phyloP scores from a whole-genome alignment of 2,329 filamentous ascomycete genomes.

The Periconia macrospinosa region DNA sequence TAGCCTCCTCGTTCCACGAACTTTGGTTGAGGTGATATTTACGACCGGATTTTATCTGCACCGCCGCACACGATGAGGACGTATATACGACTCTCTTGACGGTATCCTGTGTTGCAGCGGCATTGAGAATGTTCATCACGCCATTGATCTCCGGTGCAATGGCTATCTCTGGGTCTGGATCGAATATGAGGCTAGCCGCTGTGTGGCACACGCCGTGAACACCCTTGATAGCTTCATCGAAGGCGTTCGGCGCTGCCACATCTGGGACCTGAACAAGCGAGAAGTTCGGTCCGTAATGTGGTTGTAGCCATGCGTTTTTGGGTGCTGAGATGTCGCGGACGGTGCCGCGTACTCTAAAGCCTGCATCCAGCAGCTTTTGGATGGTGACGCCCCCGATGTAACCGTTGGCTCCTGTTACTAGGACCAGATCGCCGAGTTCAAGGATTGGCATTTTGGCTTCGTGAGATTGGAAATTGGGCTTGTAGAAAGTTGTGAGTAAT shows the following conservation, averaged over 20 bases:
- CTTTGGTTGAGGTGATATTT: conserved; percentile 32
- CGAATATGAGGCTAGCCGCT: conserved; percentile 43
- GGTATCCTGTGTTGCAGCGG: conserved; percentile 42
- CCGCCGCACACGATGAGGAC: conserved; percentile 40
- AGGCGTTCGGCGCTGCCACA: conserved; percentile 40
- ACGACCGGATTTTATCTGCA: conserved; percentile 30
- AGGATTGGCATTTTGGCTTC: conserved; percentile 15
- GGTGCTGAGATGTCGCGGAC: conserved; percentile 34
- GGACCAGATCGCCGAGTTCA: conserved; percentile 34
- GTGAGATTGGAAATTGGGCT: too few relatives aligned
- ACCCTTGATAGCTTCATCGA: conserved; percentile 46
- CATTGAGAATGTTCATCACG: conserved; percentile 38
- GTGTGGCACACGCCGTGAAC: conserved; percentile 45
- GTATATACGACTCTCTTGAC: conserved; percentile 48
- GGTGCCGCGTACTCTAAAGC: conserved; percentile 52
- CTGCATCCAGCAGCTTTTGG: conserved; percentile 45
- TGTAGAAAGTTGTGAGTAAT: not conserved
- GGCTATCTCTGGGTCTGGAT: conserved; percentile 47
- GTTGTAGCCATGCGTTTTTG: conserved; percentile 13
- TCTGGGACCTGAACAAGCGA: conserved; percentile 45
- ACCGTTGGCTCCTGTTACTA: conserved; percentile 53
- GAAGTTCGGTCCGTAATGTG: conserved; percentile 31
- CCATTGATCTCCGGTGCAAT: conserved; percentile 43
- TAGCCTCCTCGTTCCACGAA: conserved; percentile 38
- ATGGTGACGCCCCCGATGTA: conserved; percentile 50